Percentiles rank a stretch among this genome's conserved stretches.
Evolutionary conservation across 192 early-diverging fungal genomes (phyloP).

Genomic region (Linnemannia exigua): DNA sequence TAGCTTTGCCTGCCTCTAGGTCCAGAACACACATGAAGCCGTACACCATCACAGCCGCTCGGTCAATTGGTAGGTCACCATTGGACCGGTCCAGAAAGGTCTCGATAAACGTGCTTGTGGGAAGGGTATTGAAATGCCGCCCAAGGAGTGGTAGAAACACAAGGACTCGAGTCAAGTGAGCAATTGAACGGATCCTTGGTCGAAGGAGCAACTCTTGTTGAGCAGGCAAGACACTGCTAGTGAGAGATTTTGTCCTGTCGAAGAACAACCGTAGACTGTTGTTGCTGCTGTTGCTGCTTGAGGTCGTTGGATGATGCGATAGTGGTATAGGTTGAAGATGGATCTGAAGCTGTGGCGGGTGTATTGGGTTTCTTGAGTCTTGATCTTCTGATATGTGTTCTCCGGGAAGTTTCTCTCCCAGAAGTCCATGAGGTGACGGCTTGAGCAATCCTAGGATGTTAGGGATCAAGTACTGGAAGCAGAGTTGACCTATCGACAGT

Average conservation of each 20-base stretch:
- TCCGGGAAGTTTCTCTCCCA: not conserved
- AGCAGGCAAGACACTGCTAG: slow-evolving; percentile 1
- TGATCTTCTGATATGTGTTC: not conserved
- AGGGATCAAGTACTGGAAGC: slow-evolving; percentile 43
- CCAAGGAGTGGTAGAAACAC: slow-evolving; percentile 51
- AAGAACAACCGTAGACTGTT: not conserved
- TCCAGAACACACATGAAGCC: slow-evolving; percentile 54
- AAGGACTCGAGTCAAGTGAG: slow-evolving; percentile 30
- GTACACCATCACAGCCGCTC: slow-evolving; percentile 54
- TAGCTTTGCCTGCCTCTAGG: slow-evolving; percentile 49
- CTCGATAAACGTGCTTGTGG: slow-evolving; percentile 48
- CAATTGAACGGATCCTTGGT: slow-evolving; percentile 7
- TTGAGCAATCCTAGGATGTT: slow-evolving; percentile 24
- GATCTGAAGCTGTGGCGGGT: not conserved
- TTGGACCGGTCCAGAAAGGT: slow-evolving; percentile 45
- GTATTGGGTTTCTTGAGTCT: not conserved
- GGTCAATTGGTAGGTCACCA: slow-evolving; percentile 45
- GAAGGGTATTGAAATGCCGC: slow-evolving; percentile 39
- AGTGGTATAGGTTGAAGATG: not conserved
- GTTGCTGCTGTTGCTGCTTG: not conserved
- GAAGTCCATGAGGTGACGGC: not conserved
- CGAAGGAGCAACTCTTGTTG: slow-evolving; percentile 3
- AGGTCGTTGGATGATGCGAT: not conserved
- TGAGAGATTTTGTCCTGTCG: slow-evolving; percentile 13
- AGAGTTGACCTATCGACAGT: slow-evolving; percentile 32